These are phyloP conservation scores for Beauveria bassiana DNA, from an alignment of 2,329 filamentous ascomycete species.

Conservation along the genomic window DNA sequence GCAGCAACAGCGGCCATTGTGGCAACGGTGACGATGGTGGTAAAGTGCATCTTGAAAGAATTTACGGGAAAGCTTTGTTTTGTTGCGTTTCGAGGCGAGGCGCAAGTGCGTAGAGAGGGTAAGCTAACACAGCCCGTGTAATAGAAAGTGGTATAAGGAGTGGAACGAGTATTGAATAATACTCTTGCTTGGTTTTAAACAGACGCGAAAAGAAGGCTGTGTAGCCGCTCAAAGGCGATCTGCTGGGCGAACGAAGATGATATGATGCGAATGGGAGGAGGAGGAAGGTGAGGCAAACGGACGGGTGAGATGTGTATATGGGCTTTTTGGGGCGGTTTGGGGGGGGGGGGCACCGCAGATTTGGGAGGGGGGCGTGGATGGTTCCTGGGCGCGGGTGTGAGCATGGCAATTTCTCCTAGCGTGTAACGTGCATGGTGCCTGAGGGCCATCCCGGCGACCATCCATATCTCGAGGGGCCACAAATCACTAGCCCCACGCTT, in stretches of 20 bases:
- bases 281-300: constrained; percentile 1
- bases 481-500: not conserved
- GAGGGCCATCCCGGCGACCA: not conserved
- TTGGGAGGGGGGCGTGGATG: not conserved
- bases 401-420: constrained; percentile 8
- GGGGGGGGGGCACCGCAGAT: not conserved
- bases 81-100: not conserved
- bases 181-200: constrained; percentile 17
- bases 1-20: constrained; percentile 26
- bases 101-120: not conserved
- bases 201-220: constrained; percentile 11
- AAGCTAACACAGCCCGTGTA: constrained; percentile 1
- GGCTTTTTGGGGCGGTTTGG: not conserved
- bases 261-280: constrained; percentile 2
- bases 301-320: constrained; percentile 9
- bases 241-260: constrained; percentile 6
- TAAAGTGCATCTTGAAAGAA: constrained; percentile 28
- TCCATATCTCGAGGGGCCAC: constrained; percentile 2
- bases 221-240: constrained; percentile 11
- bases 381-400: constrained; percentile 7
- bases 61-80: not conserved
- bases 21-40: constrained; percentile 24
- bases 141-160: constrained; percentile 14
- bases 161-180: constrained; percentile 22
- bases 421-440: not conserved